Evolutionary conservation across 2,329 filamentous ascomycete genomes (phyloP), one percentile per base, ranked within the genome.

Genomic region (Coniella vitis): DNA sequence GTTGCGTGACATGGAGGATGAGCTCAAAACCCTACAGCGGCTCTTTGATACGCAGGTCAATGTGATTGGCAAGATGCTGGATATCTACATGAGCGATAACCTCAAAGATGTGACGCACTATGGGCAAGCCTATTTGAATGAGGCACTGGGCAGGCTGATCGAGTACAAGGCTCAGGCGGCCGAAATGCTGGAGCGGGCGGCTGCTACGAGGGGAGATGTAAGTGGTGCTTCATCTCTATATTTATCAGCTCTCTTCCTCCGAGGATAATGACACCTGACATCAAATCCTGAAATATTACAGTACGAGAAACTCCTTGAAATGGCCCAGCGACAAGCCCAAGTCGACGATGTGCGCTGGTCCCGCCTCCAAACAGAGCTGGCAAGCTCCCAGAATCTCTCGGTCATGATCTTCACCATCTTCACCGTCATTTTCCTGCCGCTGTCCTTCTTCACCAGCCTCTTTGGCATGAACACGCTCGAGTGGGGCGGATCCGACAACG

Each of bases 401-500:
- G 74, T 84, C 49, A 80, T 83, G 75, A 80, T 84, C 54, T 83
- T 84, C 61, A 84, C 79, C 8, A 79, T 71, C 0, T 79, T 79
- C 50, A 79, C 76, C 9, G 75, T 84, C 49, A 79, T 84, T 17
- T 84, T 82, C 63, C 64, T 83, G 1, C 81, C 81, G 0, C 60
- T 84, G 5, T 79, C 76, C 16, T 84, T 84, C 65, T 84, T 84
- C 61, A 83, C 80, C 0, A 75, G 77, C 3, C 59, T 84, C 1
- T 84, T 84, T 47, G 79, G 81, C 46, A 83, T 84, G 73, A 84
- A 84, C 56, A 79, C 78, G 3, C 65, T 62, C 4, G 79, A 83
- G 61, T 83, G 79, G 79, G 75, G 20, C 14, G 47, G 40, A 3
- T 25, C 74, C 25, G 73, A 69, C 2, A 66, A 66, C 14, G 65